Evolutionary conservation across 1,284 basidiomycete genomes (phyloP).

Genomic region (Trichosporon inkin): DNA sequence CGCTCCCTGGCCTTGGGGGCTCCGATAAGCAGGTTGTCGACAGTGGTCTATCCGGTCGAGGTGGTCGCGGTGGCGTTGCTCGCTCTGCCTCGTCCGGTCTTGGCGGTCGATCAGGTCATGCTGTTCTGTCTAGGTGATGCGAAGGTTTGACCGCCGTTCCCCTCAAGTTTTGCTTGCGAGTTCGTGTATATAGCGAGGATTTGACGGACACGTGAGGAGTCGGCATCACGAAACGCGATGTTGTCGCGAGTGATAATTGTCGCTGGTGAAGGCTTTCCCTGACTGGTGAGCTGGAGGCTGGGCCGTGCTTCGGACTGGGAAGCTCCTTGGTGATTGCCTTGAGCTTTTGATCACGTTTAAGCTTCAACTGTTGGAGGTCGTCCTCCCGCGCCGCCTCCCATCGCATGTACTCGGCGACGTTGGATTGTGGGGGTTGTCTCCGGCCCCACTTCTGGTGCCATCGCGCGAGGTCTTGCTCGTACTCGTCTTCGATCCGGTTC

Average conservation of each 20-base stretch:
- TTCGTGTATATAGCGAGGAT: too few relatives aligned
- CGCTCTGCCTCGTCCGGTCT: too few relatives aligned
- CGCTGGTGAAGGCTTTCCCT: background rate
- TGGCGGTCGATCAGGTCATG: too few relatives aligned
- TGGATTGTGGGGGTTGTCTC: background rate
- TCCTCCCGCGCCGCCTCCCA: background rate
- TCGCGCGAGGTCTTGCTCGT: background rate
- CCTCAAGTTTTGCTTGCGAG: too few relatives aligned
- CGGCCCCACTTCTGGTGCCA: slow-evolving; percentile 5
- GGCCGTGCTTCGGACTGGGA: background rate
- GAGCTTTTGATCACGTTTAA: background rate
- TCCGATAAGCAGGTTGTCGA: too few relatives aligned
- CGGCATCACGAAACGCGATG: background rate
- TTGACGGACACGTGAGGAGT: background rate
- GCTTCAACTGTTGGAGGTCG: background rate
- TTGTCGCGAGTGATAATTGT: background rate
- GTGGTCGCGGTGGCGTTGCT: too few relatives aligned
- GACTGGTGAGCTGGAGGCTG: background rate
- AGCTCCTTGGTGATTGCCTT: background rate
- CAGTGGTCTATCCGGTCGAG: too few relatives aligned
- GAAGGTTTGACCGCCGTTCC: too few relatives aligned
- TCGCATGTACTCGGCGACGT: background rate
- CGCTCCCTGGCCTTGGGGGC: too few relatives aligned
- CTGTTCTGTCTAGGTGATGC: too few relatives aligned
- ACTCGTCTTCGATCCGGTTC: background rate